phyloP scores from a whole-genome alignment of 352 stramenopile genomes.

The Globisporangium nagaii region DNA sequence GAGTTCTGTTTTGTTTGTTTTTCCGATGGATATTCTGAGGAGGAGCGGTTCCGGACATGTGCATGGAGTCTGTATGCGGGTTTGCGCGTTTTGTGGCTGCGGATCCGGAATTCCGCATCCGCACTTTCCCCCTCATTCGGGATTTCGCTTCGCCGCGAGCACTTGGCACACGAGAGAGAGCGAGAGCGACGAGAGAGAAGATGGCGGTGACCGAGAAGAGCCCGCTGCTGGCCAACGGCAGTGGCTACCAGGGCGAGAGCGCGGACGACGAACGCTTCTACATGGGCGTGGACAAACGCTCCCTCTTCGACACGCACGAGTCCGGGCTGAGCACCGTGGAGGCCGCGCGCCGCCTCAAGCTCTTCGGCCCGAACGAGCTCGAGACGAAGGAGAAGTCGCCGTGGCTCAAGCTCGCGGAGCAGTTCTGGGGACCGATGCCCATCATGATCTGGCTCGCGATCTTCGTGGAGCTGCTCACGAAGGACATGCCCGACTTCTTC shows the following conservation, averaged over 20 bases:
- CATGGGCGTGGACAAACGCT: constrained; percentile 77
- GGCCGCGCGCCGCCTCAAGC: constrained; percentile 62
- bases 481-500: constrained; percentile 51
- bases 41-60: too few species aligned
- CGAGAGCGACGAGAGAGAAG: neutral
- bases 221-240: constrained; percentile 40
- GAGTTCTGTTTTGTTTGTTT: constrained; percentile 7
- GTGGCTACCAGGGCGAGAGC: constrained; percentile 13
- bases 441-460: constrained; percentile 92
- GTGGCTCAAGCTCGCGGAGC: constrained; percentile 54
- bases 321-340: constrained; percentile 79
- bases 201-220: constrained; percentile 43
- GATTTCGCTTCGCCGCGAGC: neutral
- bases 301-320: constrained; percentile 59
- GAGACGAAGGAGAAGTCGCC: constrained; percentile 35
- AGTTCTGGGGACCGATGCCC: constrained; percentile 83
- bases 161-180: neutral
- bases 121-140: constrained; percentile 6
- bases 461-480: constrained; percentile 63
- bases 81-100: too few species aligned
- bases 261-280: constrained; percentile 60
- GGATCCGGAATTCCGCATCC: neutral
- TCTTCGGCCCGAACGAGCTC: constrained; percentile 89
- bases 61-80: too few species aligned
- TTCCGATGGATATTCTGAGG: constrained; percentile 1